phyloP scores from a whole-genome alignment of 2,329 filamentous ascomycete species.

The Lasiodiplodia citricola region DNA sequence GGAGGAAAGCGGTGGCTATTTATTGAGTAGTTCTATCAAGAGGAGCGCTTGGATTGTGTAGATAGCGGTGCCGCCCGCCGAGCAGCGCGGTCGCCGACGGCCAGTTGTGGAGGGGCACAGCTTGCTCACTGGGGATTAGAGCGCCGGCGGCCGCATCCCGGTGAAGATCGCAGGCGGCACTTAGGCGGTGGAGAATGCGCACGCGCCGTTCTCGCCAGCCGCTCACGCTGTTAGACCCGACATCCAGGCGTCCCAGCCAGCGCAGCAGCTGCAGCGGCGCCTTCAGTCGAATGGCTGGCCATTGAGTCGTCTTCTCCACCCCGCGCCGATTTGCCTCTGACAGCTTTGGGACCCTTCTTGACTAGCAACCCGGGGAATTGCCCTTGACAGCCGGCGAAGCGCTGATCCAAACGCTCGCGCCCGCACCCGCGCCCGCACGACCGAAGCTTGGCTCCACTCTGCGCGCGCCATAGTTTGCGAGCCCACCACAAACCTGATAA shows the following conservation, averaged over 20 bases:
- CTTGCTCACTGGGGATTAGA: constrained; percentile 11
- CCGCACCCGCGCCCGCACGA: background rate
- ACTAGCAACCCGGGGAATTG: background rate
- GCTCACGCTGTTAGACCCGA: background rate
- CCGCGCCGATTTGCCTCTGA: background rate
- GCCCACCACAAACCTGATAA: background rate
- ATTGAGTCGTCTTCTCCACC: background rate
- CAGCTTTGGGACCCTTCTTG: background rate
- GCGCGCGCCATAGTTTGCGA: background rate
- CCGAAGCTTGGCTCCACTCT: constrained; percentile 10
- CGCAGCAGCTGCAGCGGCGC: background rate
- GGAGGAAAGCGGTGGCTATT: constrained; percentile 2
- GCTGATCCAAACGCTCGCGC: background rate
- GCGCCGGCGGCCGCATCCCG: constrained; percentile 17
- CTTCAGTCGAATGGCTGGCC: constrained; percentile 5
- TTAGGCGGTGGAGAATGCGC: background rate
- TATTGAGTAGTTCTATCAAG: constrained; percentile 19
- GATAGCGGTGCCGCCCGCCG: constrained; percentile 13
- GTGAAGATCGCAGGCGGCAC: background rate
- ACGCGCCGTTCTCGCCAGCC: background rate
- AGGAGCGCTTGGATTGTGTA: background rate
- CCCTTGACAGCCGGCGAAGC: background rate
- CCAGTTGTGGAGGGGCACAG: constrained; percentile 13
- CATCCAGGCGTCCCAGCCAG: constrained; percentile 1
- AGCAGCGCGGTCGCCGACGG: constrained; percentile 11